Evolutionary conservation across 2,329 filamentous ascomycete genomes (phyloP), one percentile per base, ranked within the genome.

Genomic region (Malbranchea zuffiana): DNA sequence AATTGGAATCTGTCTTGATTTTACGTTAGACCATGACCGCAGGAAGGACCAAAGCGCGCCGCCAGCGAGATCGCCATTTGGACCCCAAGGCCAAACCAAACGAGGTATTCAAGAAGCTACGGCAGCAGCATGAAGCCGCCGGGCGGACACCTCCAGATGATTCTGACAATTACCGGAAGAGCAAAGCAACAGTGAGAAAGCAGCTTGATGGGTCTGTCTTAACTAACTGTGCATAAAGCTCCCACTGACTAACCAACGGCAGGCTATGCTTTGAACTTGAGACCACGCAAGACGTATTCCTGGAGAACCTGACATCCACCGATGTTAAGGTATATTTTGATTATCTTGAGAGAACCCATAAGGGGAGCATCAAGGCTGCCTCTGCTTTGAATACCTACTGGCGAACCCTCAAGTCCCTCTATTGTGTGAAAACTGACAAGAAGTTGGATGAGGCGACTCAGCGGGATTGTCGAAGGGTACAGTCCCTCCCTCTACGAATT

Each of bases 331-430:
- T 15, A 28, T 35, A 26, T n/a, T 35, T 35, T n/a, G 33, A 25
- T 23, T 35, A 23, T 19, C 15, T 28, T 16, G 21, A 35, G n/a
- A 20, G 17, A 15, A 35, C 19, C 24, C 33, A 35, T 13, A 10
- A 25, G 21, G 21, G 20, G 5, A 35, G 33, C 24, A 35, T 27
- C 24, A n/a, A n/a, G n/a, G n/a, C n/a, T n/a, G n/a, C n/a, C n/a
- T n/a, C n/a, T n/a, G n/a, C n/a, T n/a, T n/a, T n/a, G n/a, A 35
- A 36, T 16, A 29, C 13, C 23, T 36, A 36, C 19, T 36, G 33
- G 33, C n/a, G 23, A 24, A 8, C 18, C 3, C 33, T 27, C 13
- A 36, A 36, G 33, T 27, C 23, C 7, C 13, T 17, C 15, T 36
- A 36, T 28, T 20, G 26, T 7, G 10, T 27, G 25, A n/a, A 17